Evolutionary conservation across 2,329 filamentous ascomycete genomes (phyloP), one percentile per base, ranked within the genome.

Genomic region (Ustilaginoidea virens): DNA sequence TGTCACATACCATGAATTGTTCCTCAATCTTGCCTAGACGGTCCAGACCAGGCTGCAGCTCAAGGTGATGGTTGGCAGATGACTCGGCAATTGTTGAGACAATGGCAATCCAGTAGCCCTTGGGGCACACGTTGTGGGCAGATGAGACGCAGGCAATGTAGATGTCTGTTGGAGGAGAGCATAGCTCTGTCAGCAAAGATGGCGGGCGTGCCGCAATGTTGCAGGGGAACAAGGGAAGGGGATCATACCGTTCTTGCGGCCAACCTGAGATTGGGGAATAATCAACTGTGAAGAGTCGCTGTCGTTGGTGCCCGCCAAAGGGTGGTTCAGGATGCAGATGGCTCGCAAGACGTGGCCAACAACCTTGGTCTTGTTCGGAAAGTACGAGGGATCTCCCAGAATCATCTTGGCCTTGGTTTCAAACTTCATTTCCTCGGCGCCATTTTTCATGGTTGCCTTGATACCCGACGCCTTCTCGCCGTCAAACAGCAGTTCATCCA

Each of bases 41-140:
- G 48, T 94, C 85, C 41, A 96, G 75, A 48, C 87, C 90, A 17
- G 86, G 75, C 58, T 90, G 74, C 24, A 98, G 75, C 63, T 98
- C 90, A 33, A 94, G 66, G 58, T 98, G 90, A 60, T 93, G 86
- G 69, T 98, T 96, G 39, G 81, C 76, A 36, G 75, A 63, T 25
- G 75, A 77, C 66, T 98, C 92, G 39, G 90, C 83, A 49, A 98
- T 94, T 35, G 90, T 98, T 27, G 85, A 93, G 40, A 98, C 87
- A 36, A 96, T 98, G 45, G 90, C 90, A 44, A 98, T 83, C 66
- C 92, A 98, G 72, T 94, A 96, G 36, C 87, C 87, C 70, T 93
- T 92, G 46, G 92, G 90, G 63, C 87, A 96, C 44, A 98, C 92
- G 47, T 92, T 96, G 65, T 98, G 92, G 21, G 86, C 82, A 22